Percentiles rank a stretch among this genome's conserved stretches.
Conservation (phyloP, 305 asterid genomes). For the Solanum hybrid region DNA sequence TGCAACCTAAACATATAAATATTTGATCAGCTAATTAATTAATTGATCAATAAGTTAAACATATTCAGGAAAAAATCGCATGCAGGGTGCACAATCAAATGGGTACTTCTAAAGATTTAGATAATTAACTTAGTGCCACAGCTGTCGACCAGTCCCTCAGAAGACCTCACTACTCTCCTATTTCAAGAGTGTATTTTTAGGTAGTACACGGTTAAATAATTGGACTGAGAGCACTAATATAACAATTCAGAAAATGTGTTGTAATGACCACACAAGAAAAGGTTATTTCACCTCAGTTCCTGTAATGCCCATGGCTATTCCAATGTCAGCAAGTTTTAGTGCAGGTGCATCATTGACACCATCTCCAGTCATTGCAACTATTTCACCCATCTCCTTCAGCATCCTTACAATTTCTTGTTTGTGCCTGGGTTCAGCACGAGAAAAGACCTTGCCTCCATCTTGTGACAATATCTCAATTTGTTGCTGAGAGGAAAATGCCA, state of each 20-base stretch:
- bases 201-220: background rate
- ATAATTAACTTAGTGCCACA: background rate
- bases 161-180: background rate
- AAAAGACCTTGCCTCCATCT: constrained; percentile 74
- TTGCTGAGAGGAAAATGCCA: constrained; percentile 48
- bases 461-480: constrained; percentile 51
- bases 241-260: background rate
- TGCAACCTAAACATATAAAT: constrained; percentile 47
- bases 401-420: constrained; percentile 89
- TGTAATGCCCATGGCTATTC: constrained; percentile 92
- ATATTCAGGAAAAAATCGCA: too few relatives aligned
- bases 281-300: constrained; percentile 69
- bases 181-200: background rate
- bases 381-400: constrained; percentile 75
- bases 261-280: background rate
- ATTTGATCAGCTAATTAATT: background rate
- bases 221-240: background rate
- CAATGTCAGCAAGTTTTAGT: constrained; percentile 84
- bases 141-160: background rate
- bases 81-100: background rate
- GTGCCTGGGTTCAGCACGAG: constrained; percentile 89
- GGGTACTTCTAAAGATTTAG: background rate
- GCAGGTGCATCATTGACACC: constrained; percentile 99
- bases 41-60: background rate
- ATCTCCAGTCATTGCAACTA: constrained; percentile 98